Base-by-base conservation (phyloP, 176 grass and related monocot genomes). In the Microstegium vimineum region DNA sequence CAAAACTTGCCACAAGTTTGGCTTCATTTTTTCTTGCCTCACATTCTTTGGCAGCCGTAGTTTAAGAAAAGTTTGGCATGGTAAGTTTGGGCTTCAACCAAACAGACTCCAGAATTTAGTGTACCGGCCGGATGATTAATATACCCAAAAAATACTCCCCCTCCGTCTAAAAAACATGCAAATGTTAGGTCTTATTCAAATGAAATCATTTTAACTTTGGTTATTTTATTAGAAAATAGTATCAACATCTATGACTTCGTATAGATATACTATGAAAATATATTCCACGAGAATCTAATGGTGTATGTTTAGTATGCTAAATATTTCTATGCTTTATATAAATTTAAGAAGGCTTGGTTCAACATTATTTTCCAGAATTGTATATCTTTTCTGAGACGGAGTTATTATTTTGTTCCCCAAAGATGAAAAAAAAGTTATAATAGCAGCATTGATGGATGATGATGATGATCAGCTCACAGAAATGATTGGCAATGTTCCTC, bases 401-500 rank as follows among this genome's bases (percentile, higher is more conserved):
- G 18, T 54, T 54, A 22, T 56, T n/a, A 56, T n/a, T n/a, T 57
- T 56, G 18, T n/a, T 40, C 18, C 6, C n/a, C 22, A 64, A 64
- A 27, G 26, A 42, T 6, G 10, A 23, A 46, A 45, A n/a, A n/a
- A 71, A 27, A 6, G 26, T 27, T 64, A 33, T 64, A 22, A 42
- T 28, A 10, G 66, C 30, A 78, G 22, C 40, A 51, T 37, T 62
- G 40, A 73, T 62, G 75, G 51, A 62, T 71, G 38, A 79, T 85
- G 62, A n/a, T n/a, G n/a, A 67, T 30, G 14, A 18, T 5, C 0
- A 13, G 22, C 49, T 17, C 43, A 76, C 31, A 76, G 10, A 11
- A 52, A 67, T 76, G 41, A 85, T 71, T 78, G 52, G 22, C 22
- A 46, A 49, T 22, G 38, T 31, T 64, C 75, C 40, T 79, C 54